phyloP scores from a whole-genome alignment of 2,329 filamentous ascomycete species.

The Rhynchosporium secalis region DNA sequence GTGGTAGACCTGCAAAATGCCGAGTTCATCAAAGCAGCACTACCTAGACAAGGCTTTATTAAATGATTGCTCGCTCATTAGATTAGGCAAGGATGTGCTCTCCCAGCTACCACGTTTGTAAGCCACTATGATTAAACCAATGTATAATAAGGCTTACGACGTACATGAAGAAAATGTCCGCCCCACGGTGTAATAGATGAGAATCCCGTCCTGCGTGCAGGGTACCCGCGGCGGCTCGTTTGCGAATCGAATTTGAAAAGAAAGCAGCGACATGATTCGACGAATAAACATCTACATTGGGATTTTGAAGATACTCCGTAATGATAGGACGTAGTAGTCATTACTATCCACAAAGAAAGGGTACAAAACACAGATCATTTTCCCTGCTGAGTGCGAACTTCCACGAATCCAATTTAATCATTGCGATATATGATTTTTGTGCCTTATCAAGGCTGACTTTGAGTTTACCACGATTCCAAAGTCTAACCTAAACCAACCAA shows the following conservation, averaged over 20 bases:
- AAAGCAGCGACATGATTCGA: not conserved
- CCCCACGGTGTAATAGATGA: not conserved
- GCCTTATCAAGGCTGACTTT: no score
- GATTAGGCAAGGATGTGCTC: not conserved
- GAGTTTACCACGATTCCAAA: no score
- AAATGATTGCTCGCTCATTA: not conserved
- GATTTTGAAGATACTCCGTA: not conserved
- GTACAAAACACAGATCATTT: not conserved
- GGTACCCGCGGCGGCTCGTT: not conserved
- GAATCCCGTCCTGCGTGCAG: no score
- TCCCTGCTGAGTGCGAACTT: not conserved
- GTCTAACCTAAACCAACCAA: no score
- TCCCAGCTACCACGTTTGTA: not conserved
- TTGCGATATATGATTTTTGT: no score
- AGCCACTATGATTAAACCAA: not conserved
- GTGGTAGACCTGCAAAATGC: not conserved
- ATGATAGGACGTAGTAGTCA: not conserved
- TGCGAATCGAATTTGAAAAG: not conserved
- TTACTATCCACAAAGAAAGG: not conserved
- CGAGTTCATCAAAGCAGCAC: not conserved
- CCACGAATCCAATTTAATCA: no score
- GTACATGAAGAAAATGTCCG: not conserved
- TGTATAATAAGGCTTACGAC: not conserved
- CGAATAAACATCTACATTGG: not conserved
- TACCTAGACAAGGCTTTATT: not conserved